phyloP scores from a whole-genome alignment of 2,329 filamentous ascomycete genomes.

The Pseudogymnoascus sp. region DNA sequence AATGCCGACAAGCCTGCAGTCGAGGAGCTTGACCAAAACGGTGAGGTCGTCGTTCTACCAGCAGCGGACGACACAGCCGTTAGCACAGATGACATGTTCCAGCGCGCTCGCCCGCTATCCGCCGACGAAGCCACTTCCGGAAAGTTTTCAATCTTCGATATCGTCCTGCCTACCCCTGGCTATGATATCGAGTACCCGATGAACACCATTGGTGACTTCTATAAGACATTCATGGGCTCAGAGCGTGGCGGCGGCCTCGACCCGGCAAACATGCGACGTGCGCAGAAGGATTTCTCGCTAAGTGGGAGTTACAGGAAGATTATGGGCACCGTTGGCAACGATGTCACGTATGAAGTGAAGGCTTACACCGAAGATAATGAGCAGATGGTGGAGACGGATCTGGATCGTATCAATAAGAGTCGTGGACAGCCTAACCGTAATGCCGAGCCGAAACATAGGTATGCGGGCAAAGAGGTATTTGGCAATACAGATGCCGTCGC shows the following conservation, averaged over 20 bases:
- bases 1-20: conserved; percentile 16
- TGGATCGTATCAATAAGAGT: conserved; percentile 42
- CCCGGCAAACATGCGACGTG: conserved; percentile 77
- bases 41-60: conserved; percentile 42
- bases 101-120: conserved; percentile 64
- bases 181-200: conserved; percentile 80
- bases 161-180: conserved; percentile 87
- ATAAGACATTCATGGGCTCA: conserved; percentile 75
- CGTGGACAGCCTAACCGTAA: conserved; percentile 13
- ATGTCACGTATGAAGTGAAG: conserved; percentile 59
- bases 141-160: conserved; percentile 70
- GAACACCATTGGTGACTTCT: conserved; percentile 78
- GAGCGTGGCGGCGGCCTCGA: conserved; percentile 69
- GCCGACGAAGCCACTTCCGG: conserved; percentile 71
- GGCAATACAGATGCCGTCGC: neutral
- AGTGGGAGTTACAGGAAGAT: conserved; percentile 85
- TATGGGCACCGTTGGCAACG: conserved; percentile 54
- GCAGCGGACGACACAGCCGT: conserved; percentile 46
- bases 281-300: conserved; percentile 79
- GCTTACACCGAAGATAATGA: conserved; percentile 62
- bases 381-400: conserved; percentile 82
- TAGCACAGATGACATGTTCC: conserved; percentile 47
- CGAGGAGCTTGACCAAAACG: conserved; percentile 31
- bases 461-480: neutral
- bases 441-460: neutral